Evolutionary conservation across 108 stramenopile species (phyloP).

Genomic region (Cylindrotheca closterium): DNA sequence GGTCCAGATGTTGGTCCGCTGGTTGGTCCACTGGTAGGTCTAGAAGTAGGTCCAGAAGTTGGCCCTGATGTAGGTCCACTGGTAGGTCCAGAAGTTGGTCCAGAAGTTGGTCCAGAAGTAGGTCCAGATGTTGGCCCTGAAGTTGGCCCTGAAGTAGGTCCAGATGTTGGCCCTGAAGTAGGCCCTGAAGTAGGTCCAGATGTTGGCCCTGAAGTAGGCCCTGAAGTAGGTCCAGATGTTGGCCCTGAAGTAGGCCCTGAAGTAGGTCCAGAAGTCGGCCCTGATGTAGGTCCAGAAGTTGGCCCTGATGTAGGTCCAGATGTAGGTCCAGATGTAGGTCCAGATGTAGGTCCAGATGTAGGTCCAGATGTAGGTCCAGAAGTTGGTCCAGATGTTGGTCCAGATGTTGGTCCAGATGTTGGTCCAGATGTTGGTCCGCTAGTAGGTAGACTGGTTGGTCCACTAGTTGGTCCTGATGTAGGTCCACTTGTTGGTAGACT

Average conservation of each 20-base stretch:
- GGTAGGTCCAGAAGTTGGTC: too few species aligned
- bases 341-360: conserved; percentile 10
- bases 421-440: conserved; percentile 1
- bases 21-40: too few species aligned
- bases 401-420: conserved; percentile 4
- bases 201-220: conserved; percentile 15
- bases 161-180: conserved; percentile 2
- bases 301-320: too few species aligned
- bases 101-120: too few species aligned
- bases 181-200: conserved; percentile 16
- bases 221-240: conserved; percentile 12
- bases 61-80: too few species aligned
- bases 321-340: conserved; percentile 6
- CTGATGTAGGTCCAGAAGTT: conserved; percentile 10
- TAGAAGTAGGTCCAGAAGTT: too few species aligned
- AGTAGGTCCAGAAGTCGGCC: conserved; percentile 16
- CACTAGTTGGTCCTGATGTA: too few species aligned
- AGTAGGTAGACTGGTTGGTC: too few species aligned
- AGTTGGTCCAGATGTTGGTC: conserved; percentile 1
- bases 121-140: too few species aligned
- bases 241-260: conserved; percentile 12
- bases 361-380: too few species aligned
- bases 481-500: background rate
- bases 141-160: conserved; percentile 19
- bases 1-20: too few species aligned